Percentiles rank a stretch among this genome's conserved stretches.
Conservation (phyloP, 2,329 filamentous ascomycete species). For the Diaporthe sp. region DNA sequence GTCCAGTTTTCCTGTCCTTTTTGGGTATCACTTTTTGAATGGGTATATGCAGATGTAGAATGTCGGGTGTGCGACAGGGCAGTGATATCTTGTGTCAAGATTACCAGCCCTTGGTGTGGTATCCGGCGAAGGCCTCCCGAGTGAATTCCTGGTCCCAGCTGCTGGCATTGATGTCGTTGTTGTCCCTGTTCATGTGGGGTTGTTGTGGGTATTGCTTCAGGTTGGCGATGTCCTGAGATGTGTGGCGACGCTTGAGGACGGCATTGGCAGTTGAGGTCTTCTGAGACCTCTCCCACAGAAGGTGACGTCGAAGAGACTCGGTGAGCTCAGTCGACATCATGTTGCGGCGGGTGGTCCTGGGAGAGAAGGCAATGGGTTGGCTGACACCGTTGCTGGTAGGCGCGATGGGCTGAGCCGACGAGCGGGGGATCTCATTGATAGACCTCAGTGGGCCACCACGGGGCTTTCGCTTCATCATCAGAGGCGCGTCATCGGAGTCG, state of each 20-base stretch:
- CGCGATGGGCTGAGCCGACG: constrained; percentile 75
- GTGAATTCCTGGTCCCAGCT: constrained; percentile 91
- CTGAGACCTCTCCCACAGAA: constrained; percentile 95
- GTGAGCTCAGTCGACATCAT: constrained; percentile 97
- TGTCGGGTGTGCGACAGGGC: constrained; percentile 5
- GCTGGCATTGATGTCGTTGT: constrained; percentile 72
- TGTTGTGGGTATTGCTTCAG: constrained; percentile 83
- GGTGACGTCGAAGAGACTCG: constrained; percentile 88
- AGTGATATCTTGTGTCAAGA: constrained; percentile 25
- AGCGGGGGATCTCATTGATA: constrained; percentile 73
- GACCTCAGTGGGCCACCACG: constrained; percentile 60
- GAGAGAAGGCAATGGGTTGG: constrained; percentile 76
- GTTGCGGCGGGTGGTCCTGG: constrained; percentile 89
- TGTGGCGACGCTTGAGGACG: constrained; percentile 89
- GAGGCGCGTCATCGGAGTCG: constrained; percentile 70
- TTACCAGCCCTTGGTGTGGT: constrained; percentile 89
- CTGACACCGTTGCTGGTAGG: constrained; percentile 72
- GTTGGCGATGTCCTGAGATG: constrained; percentile 90
- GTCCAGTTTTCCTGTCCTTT: constrained; percentile 29
- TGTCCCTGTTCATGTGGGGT: constrained; percentile 65
- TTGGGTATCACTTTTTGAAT: constrained; percentile 34
- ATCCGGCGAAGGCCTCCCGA: constrained; percentile 80
- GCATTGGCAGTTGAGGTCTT: constrained; percentile 91
- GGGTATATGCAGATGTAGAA: constrained; percentile 24
- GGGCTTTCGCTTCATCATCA: constrained; percentile 72